Base-by-base conservation (phyloP, 257 asterid species). In the Solanum raphanifolium region DNA sequence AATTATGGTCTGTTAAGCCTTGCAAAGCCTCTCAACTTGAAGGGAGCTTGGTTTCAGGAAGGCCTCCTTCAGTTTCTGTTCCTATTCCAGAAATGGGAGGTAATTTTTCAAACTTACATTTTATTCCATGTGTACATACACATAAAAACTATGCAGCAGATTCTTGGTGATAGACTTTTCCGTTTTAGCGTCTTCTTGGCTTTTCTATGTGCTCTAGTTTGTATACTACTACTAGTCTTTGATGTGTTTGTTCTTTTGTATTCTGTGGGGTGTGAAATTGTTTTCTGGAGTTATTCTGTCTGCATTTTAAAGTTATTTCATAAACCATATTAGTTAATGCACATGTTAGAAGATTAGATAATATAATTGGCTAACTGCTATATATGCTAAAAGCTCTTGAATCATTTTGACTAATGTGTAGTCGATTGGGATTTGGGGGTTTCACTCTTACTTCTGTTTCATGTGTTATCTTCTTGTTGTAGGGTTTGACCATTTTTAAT, bases 21-120 rank as follows among this genome's bases (percentile, higher is more conserved):
- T 89, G 96, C 75, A 87, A 89, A 88, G 89, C 93, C 0, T 92
- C 98, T 88, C 93, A 85, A 55, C 87, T 95, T 83, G 95, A 95
- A 87, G 96, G 93, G 87, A 92, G 93, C 90, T 86, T 95, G 87
- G 94, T 90, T 89, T 90, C 98, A 5, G 97, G 95, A 89, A 94
- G 89, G 90, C 92, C 93, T 43, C 92, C 94, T 9, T 93, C 98
- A 11, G 91, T 89, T 25, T 89, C 96, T 83, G 95, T 92, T 75
- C 90, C 94, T 12, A 79, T 88, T 15, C 93, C 93, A 46, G 95
- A 94, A 87, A 91, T 86, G 13, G 90, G 87, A 92, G 96, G 96
- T 93, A 88, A 87, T 38, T 48, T 16, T 62, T 23, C 46, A 73
- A 48, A 72, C 11, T 48, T 79, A 1, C 2, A 2, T 78, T 78